phyloP scores from a whole-genome alignment of 176 grass and related monocot genomes.

The Carex kokanica region DNA sequence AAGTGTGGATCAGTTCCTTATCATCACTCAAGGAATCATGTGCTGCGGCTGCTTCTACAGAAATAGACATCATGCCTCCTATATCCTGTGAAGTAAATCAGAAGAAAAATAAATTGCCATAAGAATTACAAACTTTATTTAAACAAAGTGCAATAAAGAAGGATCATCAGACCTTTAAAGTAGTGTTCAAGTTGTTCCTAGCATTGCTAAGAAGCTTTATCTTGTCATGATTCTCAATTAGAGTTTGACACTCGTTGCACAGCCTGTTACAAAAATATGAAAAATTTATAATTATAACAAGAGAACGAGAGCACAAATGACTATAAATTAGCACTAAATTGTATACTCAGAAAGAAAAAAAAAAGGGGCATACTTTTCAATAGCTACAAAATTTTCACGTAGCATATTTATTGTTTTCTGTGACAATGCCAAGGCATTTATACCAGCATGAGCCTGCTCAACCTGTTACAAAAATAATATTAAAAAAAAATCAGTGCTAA shows the following conservation, averaged over 20 bases:
- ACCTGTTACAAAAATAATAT: slow-evolving; percentile 45
- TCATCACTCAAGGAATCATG: slow-evolving; percentile 81
- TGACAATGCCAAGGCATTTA: slow-evolving; percentile 77
- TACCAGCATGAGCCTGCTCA: slow-evolving; percentile 86
- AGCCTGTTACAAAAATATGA: slow-evolving; percentile 40
- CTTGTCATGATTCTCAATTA: slow-evolving; percentile 99
- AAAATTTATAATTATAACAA: slow-evolving; percentile 33
- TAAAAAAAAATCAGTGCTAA: slow-evolving; percentile 1
- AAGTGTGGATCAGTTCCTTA: slow-evolving; percentile 94
- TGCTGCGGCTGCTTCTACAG: slow-evolving; percentile 95
- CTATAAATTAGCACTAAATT: slow-evolving; percentile 19
- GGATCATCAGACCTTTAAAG: slow-evolving; percentile 66
- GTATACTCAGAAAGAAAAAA: slow-evolving; percentile 19
- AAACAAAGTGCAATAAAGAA: neutral
- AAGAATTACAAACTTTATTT: slow-evolving; percentile 15
- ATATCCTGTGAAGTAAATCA: slow-evolving; percentile 57
- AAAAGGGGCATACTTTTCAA: slow-evolving; percentile 74
- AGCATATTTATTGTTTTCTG: slow-evolving; percentile 92
- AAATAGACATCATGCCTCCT: slow-evolving; percentile 99
- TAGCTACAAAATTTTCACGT: slow-evolving; percentile 84
- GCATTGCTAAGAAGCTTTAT: slow-evolving; percentile 99
- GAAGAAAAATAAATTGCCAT: slow-evolving; percentile 20
- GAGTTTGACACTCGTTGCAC: slow-evolving; percentile 94
- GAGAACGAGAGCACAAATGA: slow-evolving; percentile 21
- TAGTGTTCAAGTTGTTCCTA: slow-evolving; percentile 97